A percentile compares a stretch with the other conserved stretches of the same genome.
Evolutionary conservation across 2,329 filamentous ascomycete species (phyloP).

Genomic region (Xylaria sp.): DNA sequence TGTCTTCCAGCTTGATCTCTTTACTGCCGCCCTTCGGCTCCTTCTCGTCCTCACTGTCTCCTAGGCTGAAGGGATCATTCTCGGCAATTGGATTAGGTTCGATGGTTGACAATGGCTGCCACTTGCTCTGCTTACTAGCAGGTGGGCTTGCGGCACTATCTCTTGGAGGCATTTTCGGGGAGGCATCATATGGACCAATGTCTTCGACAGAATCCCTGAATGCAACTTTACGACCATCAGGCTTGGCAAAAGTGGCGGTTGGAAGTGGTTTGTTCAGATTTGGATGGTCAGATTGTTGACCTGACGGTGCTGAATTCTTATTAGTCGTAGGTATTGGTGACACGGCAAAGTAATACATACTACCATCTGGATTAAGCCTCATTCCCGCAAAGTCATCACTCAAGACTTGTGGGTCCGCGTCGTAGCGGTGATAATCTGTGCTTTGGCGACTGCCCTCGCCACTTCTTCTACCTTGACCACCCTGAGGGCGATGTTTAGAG

Average conservation of each 20-base stretch:
- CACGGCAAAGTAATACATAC: constrained; percentile 57
- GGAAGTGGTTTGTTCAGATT: constrained; percentile 76
- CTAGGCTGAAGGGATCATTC: constrained; percentile 95
- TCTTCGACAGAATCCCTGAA: constrained; percentile 78
- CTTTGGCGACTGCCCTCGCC: constrained; percentile 76
- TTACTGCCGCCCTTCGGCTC: constrained; percentile 74
- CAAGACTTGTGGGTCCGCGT: constrained; percentile 91
- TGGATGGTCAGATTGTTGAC: constrained; percentile 72
- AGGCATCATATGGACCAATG: constrained; percentile 79
- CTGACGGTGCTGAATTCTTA: constrained; percentile 50
- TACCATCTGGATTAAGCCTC: constrained; percentile 70
- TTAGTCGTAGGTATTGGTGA: constrained; percentile 61
- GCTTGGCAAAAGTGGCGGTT: constrained; percentile 63
- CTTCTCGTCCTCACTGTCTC: constrained; percentile 93
- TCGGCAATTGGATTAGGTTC: constrained; percentile 87
- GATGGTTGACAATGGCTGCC: constrained; percentile 90
- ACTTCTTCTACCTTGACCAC: constrained; percentile 57
- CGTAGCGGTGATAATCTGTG: constrained; percentile 90
- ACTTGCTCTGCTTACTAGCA: constrained; percentile 85
- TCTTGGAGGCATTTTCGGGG: constrained; percentile 66
- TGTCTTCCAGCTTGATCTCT: constrained; percentile 64
- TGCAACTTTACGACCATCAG: constrained; percentile 65
- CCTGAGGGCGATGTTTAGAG: constrained; percentile 48
- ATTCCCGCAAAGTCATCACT: constrained; percentile 87
- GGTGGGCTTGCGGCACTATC: constrained; percentile 56